Base-by-base conservation (phyloP, 2,329 filamentous ascomycete species). In the Ceratocystis albifundus region DNA sequence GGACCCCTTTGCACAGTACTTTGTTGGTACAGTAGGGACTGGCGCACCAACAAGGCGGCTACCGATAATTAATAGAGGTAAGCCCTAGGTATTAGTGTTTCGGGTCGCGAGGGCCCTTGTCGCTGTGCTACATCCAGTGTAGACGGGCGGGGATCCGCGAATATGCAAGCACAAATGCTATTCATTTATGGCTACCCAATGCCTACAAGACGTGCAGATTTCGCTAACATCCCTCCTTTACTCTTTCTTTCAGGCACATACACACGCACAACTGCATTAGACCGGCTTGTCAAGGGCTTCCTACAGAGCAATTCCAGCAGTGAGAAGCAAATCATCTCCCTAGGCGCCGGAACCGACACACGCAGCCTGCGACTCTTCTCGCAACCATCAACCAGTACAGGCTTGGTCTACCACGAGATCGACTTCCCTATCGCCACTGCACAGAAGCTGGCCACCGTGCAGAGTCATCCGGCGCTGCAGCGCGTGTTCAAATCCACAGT, bases 271-370 rank as follows among this genome's bases (percentile, higher is more conserved):
- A 84, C 82, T 4, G 89, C 89, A 28, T 86, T 99, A 69, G 91
- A 99, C 75, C 78, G 76, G 12, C 83, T 99, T 0, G 84, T 97
- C 50, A 74, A 83, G 64, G 79, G 78, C 6, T 97, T 97, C 72
- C 78, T 97, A 12, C 74, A 77, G 2, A 69, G 71, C 1, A 74
- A 77, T 3, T 70, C 72, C 4, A 30, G 28, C 55, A 68, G 71
- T 2, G 69, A 70, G 1, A 84, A 84, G 69, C 94, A 99, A 74
- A 90, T 99, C 68, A 82, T 99, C 68, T 96, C 92, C 0, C 82
- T 99, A 0, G 94, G 94, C 36, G 93, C 94, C 17, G 94, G 94
- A 28, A 96, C 92, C 10, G 94, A 99, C 74, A 97, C 94, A 5
- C 84, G 94, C 17, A 88, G 86, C 68, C 91, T 96, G 72, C 86